Percentiles rank a stretch among this genome's conserved stretches.
Evolutionary conservation across 345 rosid genomes (phyloP).

Genomic region (Litchi chinensis): DNA sequence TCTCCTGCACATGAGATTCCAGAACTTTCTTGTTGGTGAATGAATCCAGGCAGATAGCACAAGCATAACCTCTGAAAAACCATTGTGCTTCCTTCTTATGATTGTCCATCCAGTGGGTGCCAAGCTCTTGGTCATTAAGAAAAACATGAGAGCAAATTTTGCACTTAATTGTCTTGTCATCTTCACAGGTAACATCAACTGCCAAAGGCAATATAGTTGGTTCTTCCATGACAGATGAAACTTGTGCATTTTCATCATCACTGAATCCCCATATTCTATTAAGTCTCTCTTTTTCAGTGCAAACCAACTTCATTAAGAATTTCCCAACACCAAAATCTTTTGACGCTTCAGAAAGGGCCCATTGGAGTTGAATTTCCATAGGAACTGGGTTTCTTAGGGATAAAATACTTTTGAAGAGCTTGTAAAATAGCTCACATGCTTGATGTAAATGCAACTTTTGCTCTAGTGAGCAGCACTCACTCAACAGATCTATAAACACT

Average conservation of each 20-base stretch:
- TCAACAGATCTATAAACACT: slow-evolving; percentile 76
- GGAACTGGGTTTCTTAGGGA: slow-evolving; percentile 94
- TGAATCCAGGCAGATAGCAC: slow-evolving; percentile 96
- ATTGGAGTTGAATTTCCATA: slow-evolving; percentile 83
- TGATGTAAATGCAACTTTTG: slow-evolving; percentile 75
- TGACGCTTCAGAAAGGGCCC: slow-evolving; percentile 96
- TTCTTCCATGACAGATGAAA: slow-evolving; percentile 43
- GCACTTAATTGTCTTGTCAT: slow-evolving; percentile 54
- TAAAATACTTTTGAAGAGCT: slow-evolving; percentile 87
- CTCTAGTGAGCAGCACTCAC: slow-evolving; percentile 57
- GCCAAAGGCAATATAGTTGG: slow-evolving; percentile 45
- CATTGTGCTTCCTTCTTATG: slow-evolving; percentile 82
- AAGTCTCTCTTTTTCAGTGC: slow-evolving; percentile 76
- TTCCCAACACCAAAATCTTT: slow-evolving; percentile 64
- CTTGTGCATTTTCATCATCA: slow-evolving; percentile 40
- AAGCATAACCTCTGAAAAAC: slow-evolving; percentile 84
- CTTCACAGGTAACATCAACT: slow-evolving; percentile 37
- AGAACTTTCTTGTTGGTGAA: slow-evolving; percentile 71
- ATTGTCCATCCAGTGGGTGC: slow-evolving; percentile 68
- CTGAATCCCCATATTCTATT: slow-evolving; percentile 71
- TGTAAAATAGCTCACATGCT: slow-evolving; percentile 96
- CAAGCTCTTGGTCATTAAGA: slow-evolving; percentile 54
- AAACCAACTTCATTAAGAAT: slow-evolving; percentile 71
- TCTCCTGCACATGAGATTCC: slow-evolving; percentile 90
- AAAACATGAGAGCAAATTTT: slow-evolving; percentile 63